Conservation (phyloP, 805 yeast species). For the Ogataea pilisensis region DNA sequence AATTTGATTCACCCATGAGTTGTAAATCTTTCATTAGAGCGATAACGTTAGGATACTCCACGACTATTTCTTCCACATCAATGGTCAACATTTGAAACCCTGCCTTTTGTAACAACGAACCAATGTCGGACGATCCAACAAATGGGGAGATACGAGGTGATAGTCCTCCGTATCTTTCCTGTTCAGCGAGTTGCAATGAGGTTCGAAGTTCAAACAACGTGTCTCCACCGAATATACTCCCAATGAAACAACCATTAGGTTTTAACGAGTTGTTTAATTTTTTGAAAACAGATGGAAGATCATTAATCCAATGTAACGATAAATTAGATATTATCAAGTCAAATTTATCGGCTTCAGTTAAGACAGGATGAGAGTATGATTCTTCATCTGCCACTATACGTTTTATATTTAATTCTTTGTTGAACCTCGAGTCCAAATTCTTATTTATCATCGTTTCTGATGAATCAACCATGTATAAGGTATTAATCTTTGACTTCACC, state of each 20-base stretch:
- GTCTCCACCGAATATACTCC: constrained; percentile 79
- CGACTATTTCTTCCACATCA: constrained; percentile 79
- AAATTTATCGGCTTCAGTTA: constrained; percentile 38
- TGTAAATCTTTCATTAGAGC: constrained; percentile 68
- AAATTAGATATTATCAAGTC: constrained; percentile 74
- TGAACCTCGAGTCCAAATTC: constrained; percentile 43
- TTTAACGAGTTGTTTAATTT: constrained; percentile 55
- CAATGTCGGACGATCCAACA: constrained; percentile 74
- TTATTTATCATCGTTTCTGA: constrained; percentile 49
- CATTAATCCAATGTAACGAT: constrained; percentile 82
- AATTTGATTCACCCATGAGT: constrained; percentile 81
- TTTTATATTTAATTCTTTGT: constrained; percentile 40
- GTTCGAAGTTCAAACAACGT: constrained; percentile 81
- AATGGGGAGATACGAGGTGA: constrained; percentile 80
- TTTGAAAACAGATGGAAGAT: constrained; percentile 61
- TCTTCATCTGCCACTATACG: constrained; percentile 70
- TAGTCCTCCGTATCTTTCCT: constrained; percentile 74
- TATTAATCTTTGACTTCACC: constrained; percentile 50
- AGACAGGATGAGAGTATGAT: constrained; percentile 38
- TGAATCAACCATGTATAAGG: constrained; percentile 65
- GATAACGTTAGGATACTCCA: constrained; percentile 69
- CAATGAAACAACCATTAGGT: constrained; percentile 82
- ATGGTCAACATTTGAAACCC: constrained; percentile 78
- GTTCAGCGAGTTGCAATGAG: constrained; percentile 74
- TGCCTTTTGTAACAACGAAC: constrained; percentile 65